Evolutionary conservation across 176 grass and related monocot species (phyloP).

Genomic region (Cenchrus americanus): DNA sequence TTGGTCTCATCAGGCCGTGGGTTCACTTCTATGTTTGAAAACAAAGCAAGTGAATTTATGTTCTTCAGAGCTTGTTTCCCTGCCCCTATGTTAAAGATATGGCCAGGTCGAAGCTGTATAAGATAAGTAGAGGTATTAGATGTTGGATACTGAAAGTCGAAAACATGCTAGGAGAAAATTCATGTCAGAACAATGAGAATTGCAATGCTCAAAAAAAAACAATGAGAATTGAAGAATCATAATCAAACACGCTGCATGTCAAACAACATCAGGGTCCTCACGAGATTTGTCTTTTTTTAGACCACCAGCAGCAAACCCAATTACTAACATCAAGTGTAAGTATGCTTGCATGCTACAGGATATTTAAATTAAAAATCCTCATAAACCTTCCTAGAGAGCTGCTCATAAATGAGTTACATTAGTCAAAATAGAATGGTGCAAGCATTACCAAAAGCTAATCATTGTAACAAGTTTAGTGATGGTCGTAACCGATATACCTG

Average conservation of each 20-base stretch:
- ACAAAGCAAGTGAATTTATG: conserved; percentile 89
- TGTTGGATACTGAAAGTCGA: conserved; percentile 23
- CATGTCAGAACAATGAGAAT: conserved; percentile 12
- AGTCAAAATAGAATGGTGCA: conserved; percentile 3
- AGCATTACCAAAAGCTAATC: conserved; percentile 14
- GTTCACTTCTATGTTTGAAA: conserved; percentile 96
- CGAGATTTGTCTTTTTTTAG: conserved; percentile 15
- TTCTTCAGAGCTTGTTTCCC: conserved; percentile 93
- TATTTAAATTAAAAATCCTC: conserved; percentile 15
- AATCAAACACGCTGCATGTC: background rate
- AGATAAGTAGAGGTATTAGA: conserved; percentile 5
- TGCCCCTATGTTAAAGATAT: conserved; percentile 96
- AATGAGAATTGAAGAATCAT: conserved; percentile 11
- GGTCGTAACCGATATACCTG: conserved; percentile 53
- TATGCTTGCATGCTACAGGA: background rate
- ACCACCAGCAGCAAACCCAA: background rate
- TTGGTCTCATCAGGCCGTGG: conserved; percentile 90
- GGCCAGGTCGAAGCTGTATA: conserved; percentile 81
- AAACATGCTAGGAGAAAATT: conserved; percentile 22
- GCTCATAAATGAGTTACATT: background rate
- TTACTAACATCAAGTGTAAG: background rate
- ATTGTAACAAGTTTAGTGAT: background rate
- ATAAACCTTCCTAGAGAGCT: background rate
- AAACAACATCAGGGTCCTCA: conserved; percentile 17
- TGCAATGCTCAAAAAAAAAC: background rate